Base-by-base conservation (phyloP, 179 eudicot species). In the Beta corolliflora region DNA sequence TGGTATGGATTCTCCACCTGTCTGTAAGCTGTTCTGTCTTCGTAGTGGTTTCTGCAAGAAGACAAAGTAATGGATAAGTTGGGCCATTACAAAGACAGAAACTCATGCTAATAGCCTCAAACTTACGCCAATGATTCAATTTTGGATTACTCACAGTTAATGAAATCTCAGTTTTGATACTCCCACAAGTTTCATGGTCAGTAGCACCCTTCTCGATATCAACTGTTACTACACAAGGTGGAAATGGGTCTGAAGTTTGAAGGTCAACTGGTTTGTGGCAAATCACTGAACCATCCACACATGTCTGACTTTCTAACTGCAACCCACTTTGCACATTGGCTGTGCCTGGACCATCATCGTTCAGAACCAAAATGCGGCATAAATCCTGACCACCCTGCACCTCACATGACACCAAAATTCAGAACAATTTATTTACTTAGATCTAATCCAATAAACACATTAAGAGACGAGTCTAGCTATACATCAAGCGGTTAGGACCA, bases 161-260 rank as follows among this genome's bases (percentile, higher is more conserved):
- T 61, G 91, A 81, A 84, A 87, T 88, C 82, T 92, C 94, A 77
- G 86, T 77, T 84, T 90, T 91, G 82, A 88, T 75, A 56, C 80
- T 87, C 36, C 78, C 87, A 67, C 84, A 73, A 73, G 87, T 79
- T 77, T 91, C 91, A 50, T 86, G 89, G 50, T 83, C 77, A 2
- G 81, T 52, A 74, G 58, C 80, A 59, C 97, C 94, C 73, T 91
- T 92, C 85, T 91, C 98, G 68, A 90, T 72, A 83, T 92, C 95
- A 6, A 84, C 83, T 61, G 87, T 82, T 31, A 89, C 81, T 23
- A 76, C 16, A 58, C 90, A 86, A 77, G 88, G 82, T 8, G 84
- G 80, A 83, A 85, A 85, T 8, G 83, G 19, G 79, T 84, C 83
- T 69, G 85, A 80, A 73, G 60, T 79, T 79, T 86, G 88, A 63